phyloP scores from a whole-genome alignment of 2,329 filamentous ascomycete species.

The Ophiostoma montium region DNA sequence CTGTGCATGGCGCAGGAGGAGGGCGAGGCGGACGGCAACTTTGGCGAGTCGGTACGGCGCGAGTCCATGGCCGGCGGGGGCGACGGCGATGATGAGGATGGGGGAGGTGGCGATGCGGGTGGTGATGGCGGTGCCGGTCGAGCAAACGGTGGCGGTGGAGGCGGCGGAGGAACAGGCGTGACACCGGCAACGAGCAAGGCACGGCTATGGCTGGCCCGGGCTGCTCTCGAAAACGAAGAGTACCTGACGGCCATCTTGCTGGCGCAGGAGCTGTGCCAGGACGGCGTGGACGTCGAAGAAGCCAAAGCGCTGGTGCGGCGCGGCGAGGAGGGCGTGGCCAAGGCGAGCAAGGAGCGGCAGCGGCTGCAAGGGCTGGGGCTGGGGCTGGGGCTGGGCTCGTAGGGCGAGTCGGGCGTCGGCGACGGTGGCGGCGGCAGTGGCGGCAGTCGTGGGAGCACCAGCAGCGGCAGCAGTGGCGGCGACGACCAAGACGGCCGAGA shows the following conservation, averaged over 20 bases:
- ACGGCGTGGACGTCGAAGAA: conserved; percentile 92
- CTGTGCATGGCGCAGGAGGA: conserved; percentile 87
- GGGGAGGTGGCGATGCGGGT: conserved; percentile 21
- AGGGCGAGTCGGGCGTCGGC: neutral
- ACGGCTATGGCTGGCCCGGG: conserved; percentile 80
- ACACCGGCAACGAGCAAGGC: conserved; percentile 87
- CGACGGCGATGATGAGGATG: conserved; percentile 25
- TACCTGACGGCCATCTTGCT: conserved; percentile 64
- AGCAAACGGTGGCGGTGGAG: conserved; percentile 20
- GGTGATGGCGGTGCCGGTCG: conserved; percentile 7
- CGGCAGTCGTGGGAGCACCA: neutral
- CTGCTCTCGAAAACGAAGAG: conserved; percentile 63
- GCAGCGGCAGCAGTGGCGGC: neutral
- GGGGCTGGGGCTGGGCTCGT: neutral
- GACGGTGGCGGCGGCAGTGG: neutral
- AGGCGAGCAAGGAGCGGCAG: neutral
- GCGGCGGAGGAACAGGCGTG: conserved; percentile 31
- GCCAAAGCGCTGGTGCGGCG: conserved; percentile 67
- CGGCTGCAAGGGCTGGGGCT: neutral
- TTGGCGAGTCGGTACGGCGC: conserved; percentile 40
- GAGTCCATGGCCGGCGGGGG: conserved; percentile 27
- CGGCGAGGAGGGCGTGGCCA: neutral
- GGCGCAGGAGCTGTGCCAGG: conserved; percentile 83
- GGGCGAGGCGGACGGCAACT: conserved; percentile 32
- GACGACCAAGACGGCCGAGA: no score